Base-by-base conservation (phyloP, 805 yeast genomes). In the Lipomyces anomalus region DNA sequence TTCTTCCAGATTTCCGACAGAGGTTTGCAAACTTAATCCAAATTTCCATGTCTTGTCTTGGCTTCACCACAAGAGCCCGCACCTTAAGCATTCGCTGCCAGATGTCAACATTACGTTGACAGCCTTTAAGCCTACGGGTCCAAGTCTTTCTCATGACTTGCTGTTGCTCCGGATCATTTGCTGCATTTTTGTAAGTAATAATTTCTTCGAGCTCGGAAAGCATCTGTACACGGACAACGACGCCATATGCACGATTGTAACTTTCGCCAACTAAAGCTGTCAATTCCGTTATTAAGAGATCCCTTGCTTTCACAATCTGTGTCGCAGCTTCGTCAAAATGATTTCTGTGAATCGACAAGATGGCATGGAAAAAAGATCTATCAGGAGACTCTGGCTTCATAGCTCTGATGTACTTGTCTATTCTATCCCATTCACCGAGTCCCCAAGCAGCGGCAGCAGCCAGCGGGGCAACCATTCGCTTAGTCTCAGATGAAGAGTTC, bases 371-470 rank as follows among this genome's bases (percentile, higher is more conserved):
- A 64, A 92, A 94, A 1, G 96, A 90, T 48, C 88, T 79, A 61
- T 92, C 97, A 0, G 97, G 96, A 2, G 96, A 84, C 50, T 87
- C 95, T 2, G 78, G 70, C 55, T 86, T 86, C 95, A 92, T 88
- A 1, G 84, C 95, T 53, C 79, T 71, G 45, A 90, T 89, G 57
- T 88, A 92, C 5, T 84, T 77, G 58, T 86, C 97, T 88, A 94
- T 89, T 57, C 85, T 74, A 55, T 88, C 96, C 98, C 98, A 94
- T 60, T 86, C 92, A 1, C 90, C 90, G 35, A 94, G 70, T 13
- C 97, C 97, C 98, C 98, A 92, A 1, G 97, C 87, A 1, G 98
- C 97, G 2, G 97, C 97, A 0, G 98, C 98, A 0, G 97, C 98
- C 43, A 94, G 68, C 0, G 98, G 97, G 1, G 98, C 98, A 56